Evolutionary conservation across 2,329 filamentous ascomycete species (phyloP).

Genomic region (Berkeleyomyces rouxiae): DNA sequence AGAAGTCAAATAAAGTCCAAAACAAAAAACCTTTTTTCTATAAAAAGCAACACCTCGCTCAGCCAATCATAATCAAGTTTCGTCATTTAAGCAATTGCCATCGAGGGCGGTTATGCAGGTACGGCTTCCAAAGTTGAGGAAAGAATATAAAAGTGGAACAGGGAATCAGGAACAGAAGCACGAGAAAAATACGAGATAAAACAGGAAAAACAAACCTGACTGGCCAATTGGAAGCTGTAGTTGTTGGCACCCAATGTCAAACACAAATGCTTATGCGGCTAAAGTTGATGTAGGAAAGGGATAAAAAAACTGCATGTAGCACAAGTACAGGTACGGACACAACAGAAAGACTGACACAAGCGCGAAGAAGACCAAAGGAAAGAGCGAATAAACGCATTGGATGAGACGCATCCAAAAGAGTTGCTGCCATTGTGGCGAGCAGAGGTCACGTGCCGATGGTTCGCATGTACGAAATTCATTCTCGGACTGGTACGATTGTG

Average conservation of each 20-base stretch:
- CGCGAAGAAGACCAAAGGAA: background rate
- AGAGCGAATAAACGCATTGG: background rate
- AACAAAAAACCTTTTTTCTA: too few relatives aligned
- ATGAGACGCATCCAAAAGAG: too few relatives aligned
- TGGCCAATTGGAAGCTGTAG: background rate
- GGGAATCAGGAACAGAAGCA: background rate
- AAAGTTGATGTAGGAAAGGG: too few relatives aligned
- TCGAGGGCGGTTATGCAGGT: background rate
- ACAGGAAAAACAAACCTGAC: background rate
- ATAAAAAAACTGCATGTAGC: background rate
- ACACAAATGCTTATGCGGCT: too few relatives aligned
- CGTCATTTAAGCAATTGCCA: background rate
- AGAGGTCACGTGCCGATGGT: background rate
- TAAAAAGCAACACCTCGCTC: too few relatives aligned
- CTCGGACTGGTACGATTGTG: too few relatives aligned
- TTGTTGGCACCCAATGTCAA: too few relatives aligned
- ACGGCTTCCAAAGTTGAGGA: background rate
- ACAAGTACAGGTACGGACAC: background rate
- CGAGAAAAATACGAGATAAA: conserved; percentile 1
- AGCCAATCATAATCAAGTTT: background rate
- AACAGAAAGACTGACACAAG: background rate
- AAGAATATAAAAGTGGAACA: background rate
- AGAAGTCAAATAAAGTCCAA: too few relatives aligned
- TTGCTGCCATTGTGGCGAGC: too few relatives aligned
- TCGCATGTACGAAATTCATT: too few relatives aligned